phyloP scores from a whole-genome alignment of 805 yeast species.

The Saccharomyces kudriavzevii region DNA sequence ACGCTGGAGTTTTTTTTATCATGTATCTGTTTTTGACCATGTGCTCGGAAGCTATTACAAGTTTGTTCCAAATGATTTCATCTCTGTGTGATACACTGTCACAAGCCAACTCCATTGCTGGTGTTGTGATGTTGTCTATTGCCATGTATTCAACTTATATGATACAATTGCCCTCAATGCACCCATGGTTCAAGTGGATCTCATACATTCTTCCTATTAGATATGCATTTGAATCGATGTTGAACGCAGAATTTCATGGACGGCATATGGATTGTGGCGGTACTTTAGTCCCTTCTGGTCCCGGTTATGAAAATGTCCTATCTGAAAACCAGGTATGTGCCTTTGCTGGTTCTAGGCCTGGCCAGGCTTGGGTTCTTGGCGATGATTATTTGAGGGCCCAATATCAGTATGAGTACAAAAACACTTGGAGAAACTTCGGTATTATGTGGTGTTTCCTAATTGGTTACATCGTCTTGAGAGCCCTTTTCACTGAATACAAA shows the following conservation, averaged over 20 bases:
- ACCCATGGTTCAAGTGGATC: conserved; percentile 62
- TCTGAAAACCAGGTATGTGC: conserved; percentile 43
- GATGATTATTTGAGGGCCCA: conserved; percentile 43
- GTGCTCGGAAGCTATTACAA: conserved; percentile 22
- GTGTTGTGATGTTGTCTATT: conserved; percentile 41
- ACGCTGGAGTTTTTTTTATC: conserved; percentile 50
- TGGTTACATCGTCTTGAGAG: conserved; percentile 18
- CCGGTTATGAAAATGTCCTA: conserved; percentile 38
- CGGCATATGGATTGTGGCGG: conserved; percentile 26
- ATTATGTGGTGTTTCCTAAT: conserved; percentile 42
- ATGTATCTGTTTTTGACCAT: conserved; percentile 35
- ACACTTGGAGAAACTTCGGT: conserved; percentile 80
- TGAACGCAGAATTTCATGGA: conserved; percentile 20
- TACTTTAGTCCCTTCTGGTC: conserved; percentile 48
- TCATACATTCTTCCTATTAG: conserved; percentile 46
- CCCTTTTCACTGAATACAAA: conserved; percentile 20
- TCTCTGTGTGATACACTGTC: conserved; percentile 41
- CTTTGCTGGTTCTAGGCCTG: conserved; percentile 52
- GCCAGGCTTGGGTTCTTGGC: conserved; percentile 48
- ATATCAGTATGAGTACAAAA: conserved; percentile 45
- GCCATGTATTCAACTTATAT: conserved; percentile 53
- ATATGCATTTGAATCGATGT: conserved; percentile 51
- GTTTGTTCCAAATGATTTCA: conserved; percentile 46
- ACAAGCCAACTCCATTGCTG: conserved; percentile 52
- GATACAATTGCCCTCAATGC: conserved; percentile 51